Percentiles rank a stretch among this genome's conserved stretches.
phyloP scores from a whole-genome alignment of 2,329 filamentous ascomycete genomes.

The Exophiala sideris region DNA sequence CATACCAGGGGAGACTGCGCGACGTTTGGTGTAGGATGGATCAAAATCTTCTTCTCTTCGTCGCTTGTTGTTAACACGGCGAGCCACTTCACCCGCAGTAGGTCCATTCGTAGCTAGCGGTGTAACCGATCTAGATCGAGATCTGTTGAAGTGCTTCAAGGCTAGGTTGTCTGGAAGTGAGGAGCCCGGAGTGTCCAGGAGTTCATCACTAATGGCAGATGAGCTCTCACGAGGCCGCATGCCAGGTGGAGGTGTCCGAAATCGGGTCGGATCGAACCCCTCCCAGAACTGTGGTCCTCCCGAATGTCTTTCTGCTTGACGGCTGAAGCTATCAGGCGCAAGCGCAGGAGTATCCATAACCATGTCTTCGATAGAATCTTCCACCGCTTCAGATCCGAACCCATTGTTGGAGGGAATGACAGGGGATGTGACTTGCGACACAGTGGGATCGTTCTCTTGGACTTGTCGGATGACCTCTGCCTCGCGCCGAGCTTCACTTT shows the following conservation, averaged over 20 bases:
- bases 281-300: constrained; percentile 76
- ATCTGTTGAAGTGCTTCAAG: constrained; percentile 31
- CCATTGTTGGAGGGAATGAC: constrained; percentile 42
- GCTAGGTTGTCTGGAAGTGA: constrained; percentile 23
- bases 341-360: constrained; percentile 33
- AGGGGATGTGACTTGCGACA: constrained; percentile 25
- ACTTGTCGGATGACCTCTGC: constrained; percentile 95
- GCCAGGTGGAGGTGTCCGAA: constrained; percentile 62
- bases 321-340: constrained; percentile 67
- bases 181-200: constrained; percentile 38
- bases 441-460: constrained; percentile 72
- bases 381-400: constrained; percentile 59
- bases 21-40: constrained; percentile 75
- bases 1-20: constrained; percentile 87
- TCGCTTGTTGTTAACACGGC: constrained; percentile 77
- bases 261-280: constrained; percentile 59
- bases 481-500: constrained; percentile 84
- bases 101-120: constrained; percentile 41
- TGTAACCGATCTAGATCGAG: constrained; percentile 40
- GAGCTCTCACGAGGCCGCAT: constrained; percentile 56
- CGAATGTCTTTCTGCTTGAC: constrained; percentile 68
- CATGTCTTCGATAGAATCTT: constrained; percentile 61
- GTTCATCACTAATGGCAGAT: constrained; percentile 41
- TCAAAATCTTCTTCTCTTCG: constrained; percentile 89
- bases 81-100: constrained; percentile 69